Evolutionary conservation across 2,329 filamentous ascomycete genomes (phyloP).

Genomic region (Endothia cerciana): DNA sequence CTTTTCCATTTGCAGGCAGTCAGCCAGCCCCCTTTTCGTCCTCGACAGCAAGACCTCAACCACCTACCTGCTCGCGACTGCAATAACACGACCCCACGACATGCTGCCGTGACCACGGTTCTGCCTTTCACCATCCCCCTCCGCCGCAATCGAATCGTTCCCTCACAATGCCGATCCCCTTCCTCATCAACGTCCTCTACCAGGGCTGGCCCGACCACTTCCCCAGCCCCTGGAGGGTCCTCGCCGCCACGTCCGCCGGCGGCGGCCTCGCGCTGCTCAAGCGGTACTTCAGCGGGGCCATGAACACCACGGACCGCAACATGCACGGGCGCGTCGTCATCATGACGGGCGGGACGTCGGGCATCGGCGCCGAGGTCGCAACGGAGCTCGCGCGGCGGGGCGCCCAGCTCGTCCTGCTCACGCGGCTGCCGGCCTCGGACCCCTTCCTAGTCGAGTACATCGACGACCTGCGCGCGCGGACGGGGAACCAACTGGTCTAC

Average conservation of each 20-base stretch:
- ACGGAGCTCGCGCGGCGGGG: constrained; percentile 77
- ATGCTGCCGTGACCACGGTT: constrained; percentile 26
- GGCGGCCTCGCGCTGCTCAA: constrained; percentile 59
- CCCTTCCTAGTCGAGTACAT: constrained; percentile 92
- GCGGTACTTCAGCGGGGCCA: constrained; percentile 75
- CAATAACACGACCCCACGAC: constrained; percentile 14
- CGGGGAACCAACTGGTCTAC: constrained; percentile 86
- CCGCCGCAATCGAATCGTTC: constrained; percentile 21
- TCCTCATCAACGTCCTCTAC: constrained; percentile 50
- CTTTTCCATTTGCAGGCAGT: background rate
- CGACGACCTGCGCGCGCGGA: constrained; percentile 77
- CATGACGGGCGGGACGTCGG: constrained; percentile 92
- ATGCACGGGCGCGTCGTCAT: constrained; percentile 95
- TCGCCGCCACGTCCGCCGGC: constrained; percentile 44
- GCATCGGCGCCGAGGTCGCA: constrained; percentile 80
- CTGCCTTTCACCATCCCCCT: constrained; percentile 7
- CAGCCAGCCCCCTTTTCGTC: constrained; percentile 22
- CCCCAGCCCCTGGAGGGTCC: constrained; percentile 47
- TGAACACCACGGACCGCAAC: constrained; percentile 74
- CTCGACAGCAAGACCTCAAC: constrained; percentile 8
- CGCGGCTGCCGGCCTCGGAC: constrained; percentile 78
- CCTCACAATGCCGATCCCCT: constrained; percentile 55
- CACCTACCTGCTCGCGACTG: background rate
- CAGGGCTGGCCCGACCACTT: constrained; percentile 56
- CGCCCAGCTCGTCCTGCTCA: constrained; percentile 89